These are phyloP conservation scores for Pythium dissimile DNA, from an alignment of 352 stramenopile species.

Conservation along the genomic window DNA sequence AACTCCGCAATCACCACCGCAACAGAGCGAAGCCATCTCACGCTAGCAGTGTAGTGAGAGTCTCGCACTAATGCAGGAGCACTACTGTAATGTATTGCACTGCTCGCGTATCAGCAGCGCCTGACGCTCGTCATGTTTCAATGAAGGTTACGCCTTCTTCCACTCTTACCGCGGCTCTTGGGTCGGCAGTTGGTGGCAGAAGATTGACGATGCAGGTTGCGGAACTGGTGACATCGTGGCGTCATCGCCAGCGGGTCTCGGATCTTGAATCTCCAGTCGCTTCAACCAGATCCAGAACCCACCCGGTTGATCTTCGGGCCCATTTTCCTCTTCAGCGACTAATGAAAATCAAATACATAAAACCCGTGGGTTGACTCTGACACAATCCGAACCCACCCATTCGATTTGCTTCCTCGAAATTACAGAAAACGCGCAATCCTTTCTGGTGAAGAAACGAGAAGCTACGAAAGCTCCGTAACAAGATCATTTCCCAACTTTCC, in stretches of 20 bases:
- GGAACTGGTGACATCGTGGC: slow-evolving; percentile 15
- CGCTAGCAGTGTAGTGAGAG: neutral
- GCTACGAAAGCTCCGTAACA: neutral
- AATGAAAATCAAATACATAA: neutral
- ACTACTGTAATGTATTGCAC: too few relatives aligned
- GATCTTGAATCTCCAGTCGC: slow-evolving; percentile 5
- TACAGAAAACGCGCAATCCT: slow-evolving; percentile 28
- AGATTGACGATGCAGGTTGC: slow-evolving; percentile 13
- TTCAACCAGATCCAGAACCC: neutral
- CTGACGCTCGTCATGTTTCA: too few relatives aligned
- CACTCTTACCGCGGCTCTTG: too few relatives aligned
- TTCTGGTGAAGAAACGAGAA: slow-evolving; percentile 1
- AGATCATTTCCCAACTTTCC: slow-evolving; percentile 29
- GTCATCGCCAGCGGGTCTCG: slow-evolving; percentile 19
- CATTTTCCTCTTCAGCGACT: too few relatives aligned
- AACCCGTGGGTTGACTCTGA: slow-evolving; percentile 1
- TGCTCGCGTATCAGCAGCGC: too few relatives aligned
- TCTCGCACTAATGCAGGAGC: too few relatives aligned
- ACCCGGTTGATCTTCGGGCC: neutral
- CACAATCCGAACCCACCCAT: neutral
- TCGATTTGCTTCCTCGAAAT: slow-evolving; percentile 10
- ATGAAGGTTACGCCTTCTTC: too few relatives aligned
- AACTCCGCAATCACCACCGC: too few relatives aligned
- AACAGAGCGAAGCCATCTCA: slow-evolving; percentile 12
- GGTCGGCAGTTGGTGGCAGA: neutral